Evolutionary conservation across 2,329 filamentous ascomycete genomes (phyloP), one percentile per base, ranked within the genome.

Genomic region (Trichoderma afroharzianum): DNA sequence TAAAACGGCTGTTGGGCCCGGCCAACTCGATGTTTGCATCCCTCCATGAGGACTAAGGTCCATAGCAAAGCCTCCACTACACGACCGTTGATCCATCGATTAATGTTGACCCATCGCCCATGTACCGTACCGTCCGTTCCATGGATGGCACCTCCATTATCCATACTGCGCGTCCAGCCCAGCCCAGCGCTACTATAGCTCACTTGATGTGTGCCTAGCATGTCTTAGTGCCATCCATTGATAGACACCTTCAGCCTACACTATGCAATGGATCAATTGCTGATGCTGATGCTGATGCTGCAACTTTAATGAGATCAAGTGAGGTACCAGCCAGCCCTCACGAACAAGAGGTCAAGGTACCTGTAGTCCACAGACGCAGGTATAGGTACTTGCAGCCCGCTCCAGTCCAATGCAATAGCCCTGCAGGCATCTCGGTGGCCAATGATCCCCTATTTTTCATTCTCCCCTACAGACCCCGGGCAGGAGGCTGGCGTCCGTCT

Each of bases 391-490:
- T 55, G 50, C 50, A 55, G 50, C 43, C 43, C 50, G 50, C 36
- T 28, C 24, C 21, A 28, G 2, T 55, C 55, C 28, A 26, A 28
- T 28, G 55, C 55, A 58, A 36, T 26, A 28, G 50, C 50, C 11
- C 11, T 14, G 50, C 21, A 26, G 50, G 50, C 50, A 55, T 26
- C 50, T 55, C 21, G 24, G 12, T 24, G 24, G 50, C 50, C 50
- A 55, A 72, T 66, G 71, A 63, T 72, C 71, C 71, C 71, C 71
- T 72, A 72, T 72, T 72, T 26, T 36, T 36, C 33, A 5, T 36
- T 47, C 64, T 68, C 59, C 63, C 63, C 63, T 67, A 57, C 63
- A 62, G 55, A 55, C 58, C 43, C 53, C 30, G 39, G 69, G 62
- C 63, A 55, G 55, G 70, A 55, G 63, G 63, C 70, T 68, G 62